Base-by-base conservation (phyloP, 306 rosid genomes). In the Sicyos baderoa region DNA sequence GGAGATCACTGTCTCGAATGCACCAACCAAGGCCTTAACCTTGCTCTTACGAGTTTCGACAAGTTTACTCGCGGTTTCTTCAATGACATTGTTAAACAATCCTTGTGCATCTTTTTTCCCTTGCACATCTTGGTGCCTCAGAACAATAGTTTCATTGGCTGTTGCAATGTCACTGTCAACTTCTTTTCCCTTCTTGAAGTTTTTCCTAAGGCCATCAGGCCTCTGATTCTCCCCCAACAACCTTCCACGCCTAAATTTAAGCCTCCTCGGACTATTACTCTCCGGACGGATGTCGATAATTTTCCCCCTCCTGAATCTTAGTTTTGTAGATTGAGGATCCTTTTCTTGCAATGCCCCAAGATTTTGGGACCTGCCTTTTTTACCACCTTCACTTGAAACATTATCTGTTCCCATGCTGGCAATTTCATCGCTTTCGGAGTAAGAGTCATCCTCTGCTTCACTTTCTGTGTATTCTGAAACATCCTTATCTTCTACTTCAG, bases 1-100 rank as follows among this genome's bases (percentile, higher is more conserved):
- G 60, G 96, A 93, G 79, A 93, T 93, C 68, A 89, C 95, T 53
- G 98, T 86, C 84, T 93, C 98, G 66, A 93, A 93, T 67, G 98
- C 98, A 74, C 98, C 93, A 74, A 93, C 98, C 84, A 93, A 81
- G 65, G 98, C 98, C 79, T 93, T 93, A 70, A 93, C 98, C 84
- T 89, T 93, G 84, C 98, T 93, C 85, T 86, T 89, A 74, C 83
- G 79, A 54, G 86, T 42, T 79, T 83, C 93, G 7, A 71, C 98
- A 1, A 93, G 86, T 78, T 89, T 93, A 75, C 88, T 87, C 27
- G 98, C 98, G 0, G 98, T 86, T 80, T 89, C 98, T 80, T 93
- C 95, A 0, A 93, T 93, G 2, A 93, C 96, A 65, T 82, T 87
- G 73, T 93, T 93, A 13, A 90, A 83, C 83, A 93, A 81, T 25